A percentile compares a stretch with the other conserved stretches of the same genome.
Evolutionary conservation across 179 eudicot genomes (phyloP).

Genomic region (Beta macrorhiza): DNA sequence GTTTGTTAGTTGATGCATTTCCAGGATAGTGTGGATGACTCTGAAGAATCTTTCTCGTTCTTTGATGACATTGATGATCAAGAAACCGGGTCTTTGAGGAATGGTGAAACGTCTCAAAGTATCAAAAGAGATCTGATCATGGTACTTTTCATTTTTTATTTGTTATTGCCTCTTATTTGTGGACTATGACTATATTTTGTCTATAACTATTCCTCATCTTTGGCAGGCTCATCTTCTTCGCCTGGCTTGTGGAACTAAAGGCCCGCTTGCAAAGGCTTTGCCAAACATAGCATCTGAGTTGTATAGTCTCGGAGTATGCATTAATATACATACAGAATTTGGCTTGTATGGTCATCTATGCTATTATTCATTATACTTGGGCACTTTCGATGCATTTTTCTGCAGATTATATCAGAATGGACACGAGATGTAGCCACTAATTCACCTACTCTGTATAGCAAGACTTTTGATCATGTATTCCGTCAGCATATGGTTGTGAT

Average conservation of each 20-base stretch:
- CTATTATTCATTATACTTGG: slow-evolving; percentile 10
- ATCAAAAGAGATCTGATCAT: slow-evolving; percentile 67
- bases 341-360: background rate
- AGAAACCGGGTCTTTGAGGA: slow-evolving; percentile 40
- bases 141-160: slow-evolving; percentile 37
- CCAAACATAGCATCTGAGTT: slow-evolving; percentile 86
- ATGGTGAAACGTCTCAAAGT: slow-evolving; percentile 49
- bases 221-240: slow-evolving; percentile 96
- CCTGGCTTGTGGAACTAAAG: slow-evolving; percentile 82
- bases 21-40: slow-evolving; percentile 42
- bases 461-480: slow-evolving; percentile 62
- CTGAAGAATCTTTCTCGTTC: slow-evolving; percentile 37
- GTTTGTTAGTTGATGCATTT: slow-evolving; percentile 21
- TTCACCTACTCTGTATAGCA: slow-evolving; percentile 63
- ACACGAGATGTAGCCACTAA: slow-evolving; percentile 64
- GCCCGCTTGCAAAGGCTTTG: slow-evolving; percentile 73
- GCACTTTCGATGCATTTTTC: slow-evolving; percentile 10
- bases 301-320: slow-evolving; percentile 68
- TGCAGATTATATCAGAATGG: slow-evolving; percentile 69
- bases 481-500: slow-evolving; percentile 56
- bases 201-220: slow-evolving; percentile 12
- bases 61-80: slow-evolving; percentile 41
- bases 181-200: slow-evolving; percentile 7
- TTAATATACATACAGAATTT: background rate
- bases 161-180: slow-evolving; percentile 1